Evolutionary conservation across 176 grass and related monocot species (phyloP), one percentile per base, ranked within the genome.

Genomic region (Oryza glaberrima): DNA sequence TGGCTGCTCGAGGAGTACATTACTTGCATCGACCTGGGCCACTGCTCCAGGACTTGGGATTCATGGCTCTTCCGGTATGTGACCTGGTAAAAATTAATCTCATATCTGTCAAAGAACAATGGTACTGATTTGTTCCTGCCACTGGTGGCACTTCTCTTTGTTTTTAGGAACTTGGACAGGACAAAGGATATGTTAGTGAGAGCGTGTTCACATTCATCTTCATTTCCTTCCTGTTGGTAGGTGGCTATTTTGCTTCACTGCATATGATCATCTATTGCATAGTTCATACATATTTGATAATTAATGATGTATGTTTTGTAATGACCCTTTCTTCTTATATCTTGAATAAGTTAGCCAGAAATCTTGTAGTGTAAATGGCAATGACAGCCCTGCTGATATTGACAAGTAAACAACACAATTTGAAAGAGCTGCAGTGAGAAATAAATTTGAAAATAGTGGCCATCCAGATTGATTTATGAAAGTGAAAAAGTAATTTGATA

Each of bases 1-100:
- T 99, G 79, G 90, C 94, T 90, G 92, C 97, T 87, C 91, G 92
- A 82, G 97, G 97, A 77, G 92, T 99, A 77, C 97, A 99, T 84
- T 99, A 99, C 93, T 92, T 99, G 65, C 97, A 99, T 89, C 88
- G 68, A 4, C 97, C 97, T 26, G 88, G 94, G 70, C 97, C 97
- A 76, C 83, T 86, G 70, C 93, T 99, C 45, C 97, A 94, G 83
- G 97, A 99, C 84, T 77, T 99, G 61, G 97, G 97, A 68, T 99
- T 99, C 88, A 88, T 96, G 97, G 86, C 90, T 67, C 90, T 99
- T 91, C 88, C 97, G 49, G 97, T 99, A 89, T 78, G 87, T 71
- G 35, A 38, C 82, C 44, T 68, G 40, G 34, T n/a, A 79, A 25
- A 65, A 25, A 4, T 61, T 63, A 23, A 75, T 40, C 67, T 32